A percentile compares a stretch with the other conserved stretches of the same genome.
Evolutionary conservation across 805 yeast species (phyloP).

Genomic region (Zygotorulaspora florentina): DNA sequence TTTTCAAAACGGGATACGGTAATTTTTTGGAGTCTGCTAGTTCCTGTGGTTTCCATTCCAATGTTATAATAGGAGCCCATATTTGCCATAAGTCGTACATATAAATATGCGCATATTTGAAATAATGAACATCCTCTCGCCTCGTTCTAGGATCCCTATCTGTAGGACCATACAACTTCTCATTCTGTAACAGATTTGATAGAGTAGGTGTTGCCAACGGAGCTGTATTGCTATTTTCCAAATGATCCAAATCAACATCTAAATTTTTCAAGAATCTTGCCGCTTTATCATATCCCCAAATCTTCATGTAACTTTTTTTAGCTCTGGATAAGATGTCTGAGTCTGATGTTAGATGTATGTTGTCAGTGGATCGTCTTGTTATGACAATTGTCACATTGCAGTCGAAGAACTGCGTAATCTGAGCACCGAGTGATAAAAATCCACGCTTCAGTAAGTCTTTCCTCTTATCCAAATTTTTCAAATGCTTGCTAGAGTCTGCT

Average conservation of each 20-base stretch:
- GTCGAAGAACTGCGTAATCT: slow-evolving; percentile 56
- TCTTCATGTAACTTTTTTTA: slow-evolving; percentile 56
- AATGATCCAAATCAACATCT: slow-evolving; percentile 40
- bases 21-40: slow-evolving; percentile 35
- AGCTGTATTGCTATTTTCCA: slow-evolving; percentile 24
- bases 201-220: slow-evolving; percentile 37
- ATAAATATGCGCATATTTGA: slow-evolving; percentile 68
- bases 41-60: slow-evolving; percentile 66
- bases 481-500: slow-evolving; percentile 16
- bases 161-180: slow-evolving; percentile 77
- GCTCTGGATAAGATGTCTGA: slow-evolving; percentile 68
- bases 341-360: slow-evolving; percentile 39
- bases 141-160: slow-evolving; percentile 85
- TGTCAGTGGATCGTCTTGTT: slow-evolving; percentile 53
- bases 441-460: slow-evolving; percentile 31
- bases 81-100: slow-evolving; percentile 76
- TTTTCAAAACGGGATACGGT: slow-evolving; percentile 34
- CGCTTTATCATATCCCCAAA: slow-evolving; percentile 87
- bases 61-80: slow-evolving; percentile 72
- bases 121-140: slow-evolving; percentile 79
- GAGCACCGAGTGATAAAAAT: slow-evolving; percentile 47
- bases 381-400: slow-evolving; percentile 70
- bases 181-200: slow-evolving; percentile 71
- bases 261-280: slow-evolving; percentile 69
- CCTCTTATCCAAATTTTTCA: slow-evolving; percentile 27